phyloP scores from a whole-genome alignment of 1,284 basidiomycete species.

The Cutaneotrichosporon cutaneum region DNA sequence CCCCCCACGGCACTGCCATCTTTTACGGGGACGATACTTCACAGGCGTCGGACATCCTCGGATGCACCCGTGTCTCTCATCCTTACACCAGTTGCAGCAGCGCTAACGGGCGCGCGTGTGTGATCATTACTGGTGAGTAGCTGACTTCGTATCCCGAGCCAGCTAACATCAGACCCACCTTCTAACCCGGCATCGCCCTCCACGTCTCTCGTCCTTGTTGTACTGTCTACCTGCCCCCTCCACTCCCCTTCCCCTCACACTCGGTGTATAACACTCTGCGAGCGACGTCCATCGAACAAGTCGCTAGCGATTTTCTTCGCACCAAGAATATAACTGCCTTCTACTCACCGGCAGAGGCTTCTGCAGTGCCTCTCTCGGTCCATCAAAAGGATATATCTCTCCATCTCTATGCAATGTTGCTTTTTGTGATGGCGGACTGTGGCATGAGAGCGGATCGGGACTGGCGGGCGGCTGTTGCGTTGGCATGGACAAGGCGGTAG shows the following conservation, averaged over 20 bases:
- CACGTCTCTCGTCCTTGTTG: too few relatives aligned
- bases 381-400: slow-evolving; percentile 10
- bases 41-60: slow-evolving; percentile 28
- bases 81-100: neutral
- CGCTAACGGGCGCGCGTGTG: slow-evolving; percentile 3
- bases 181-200: neutral
- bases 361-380: slow-evolving; percentile 12
- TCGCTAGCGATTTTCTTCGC: slow-evolving; percentile 27
- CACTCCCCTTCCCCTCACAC: slow-evolving; percentile 1
- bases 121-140: slow-evolving; percentile 2
- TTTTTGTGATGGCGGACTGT: neutral
- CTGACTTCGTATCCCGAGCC: neutral
- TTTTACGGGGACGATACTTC: slow-evolving; percentile 28
- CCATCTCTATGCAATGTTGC: neutral
- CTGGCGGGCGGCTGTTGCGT: too few relatives aligned
- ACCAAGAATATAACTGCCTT: slow-evolving; percentile 25
- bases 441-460: too few relatives aligned
- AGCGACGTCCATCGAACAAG: slow-evolving; percentile 21
- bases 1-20: slow-evolving; percentile 20
- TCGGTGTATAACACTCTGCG: slow-evolving; percentile 31
- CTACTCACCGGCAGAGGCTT: slow-evolving; percentile 27
- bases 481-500: too few relatives aligned
- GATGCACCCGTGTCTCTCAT: slow-evolving; percentile 6
- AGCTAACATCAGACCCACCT: slow-evolving; percentile 14
- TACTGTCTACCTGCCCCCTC: neutral